phyloP scores from a whole-genome alignment of 2,329 filamentous ascomycete species.

The Pseudogymnoascus sp. region DNA sequence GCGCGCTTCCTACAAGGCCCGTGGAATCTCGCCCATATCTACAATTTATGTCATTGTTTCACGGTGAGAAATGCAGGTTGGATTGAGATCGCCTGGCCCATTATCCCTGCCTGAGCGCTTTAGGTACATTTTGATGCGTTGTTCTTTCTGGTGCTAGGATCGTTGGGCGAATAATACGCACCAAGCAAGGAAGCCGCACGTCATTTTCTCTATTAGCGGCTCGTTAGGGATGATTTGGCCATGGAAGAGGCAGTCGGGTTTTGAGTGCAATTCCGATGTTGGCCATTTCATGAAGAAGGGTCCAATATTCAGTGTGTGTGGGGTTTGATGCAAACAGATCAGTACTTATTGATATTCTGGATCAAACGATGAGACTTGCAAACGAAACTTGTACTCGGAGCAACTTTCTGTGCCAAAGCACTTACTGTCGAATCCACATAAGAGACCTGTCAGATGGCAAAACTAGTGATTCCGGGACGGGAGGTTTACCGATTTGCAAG shows the following conservation, averaged over 20 bases:
- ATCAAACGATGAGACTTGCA: background rate
- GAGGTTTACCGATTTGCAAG: background rate
- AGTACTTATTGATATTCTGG: background rate
- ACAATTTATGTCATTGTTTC: constrained; percentile 5
- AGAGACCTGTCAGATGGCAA: constrained; percentile 5
- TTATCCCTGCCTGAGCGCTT: background rate
- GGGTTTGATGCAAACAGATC: background rate
- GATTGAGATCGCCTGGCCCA: background rate
- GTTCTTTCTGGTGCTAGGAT: constrained; percentile 1
- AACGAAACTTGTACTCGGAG: background rate
- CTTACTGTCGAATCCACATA: background rate
- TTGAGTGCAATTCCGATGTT: background rate
- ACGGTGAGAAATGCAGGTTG: constrained; percentile 5
- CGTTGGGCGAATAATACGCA: background rate
- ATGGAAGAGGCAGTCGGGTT: background rate
- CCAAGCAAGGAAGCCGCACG: background rate
- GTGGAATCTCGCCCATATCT: background rate
- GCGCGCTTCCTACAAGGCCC: background rate
- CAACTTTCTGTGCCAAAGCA: background rate
- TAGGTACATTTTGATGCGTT: constrained; percentile 7
- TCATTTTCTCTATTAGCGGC: background rate
- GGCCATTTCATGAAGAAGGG: background rate
- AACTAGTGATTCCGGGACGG: constrained; percentile 3
- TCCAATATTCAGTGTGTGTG: background rate
- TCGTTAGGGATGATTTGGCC: background rate